Base-by-base conservation (phyloP, 1,139 yeast species). In the Ogataea hybrid region DNA sequence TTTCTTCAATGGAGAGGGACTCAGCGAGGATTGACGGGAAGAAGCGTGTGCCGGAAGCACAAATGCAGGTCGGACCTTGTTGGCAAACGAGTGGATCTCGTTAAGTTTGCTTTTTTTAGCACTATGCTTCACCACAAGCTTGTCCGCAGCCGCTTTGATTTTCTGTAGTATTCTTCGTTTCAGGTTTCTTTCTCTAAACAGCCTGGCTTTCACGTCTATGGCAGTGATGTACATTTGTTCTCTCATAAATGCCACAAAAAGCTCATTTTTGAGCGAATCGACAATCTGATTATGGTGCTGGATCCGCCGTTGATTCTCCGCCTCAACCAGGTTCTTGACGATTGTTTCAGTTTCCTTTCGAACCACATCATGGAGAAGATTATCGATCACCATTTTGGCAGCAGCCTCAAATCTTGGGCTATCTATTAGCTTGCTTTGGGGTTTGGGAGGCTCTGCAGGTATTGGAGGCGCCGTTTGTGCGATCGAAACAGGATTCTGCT, bases 231-330 rank as follows among this genome's bases (percentile, higher is more conserved):
- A 75, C 0, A 76, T 56, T 28, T 73, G 63, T 50, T 84, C 90
- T 29, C 74, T 69, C 35, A 85, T 52, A 53, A 85, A 81, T 1
- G 88, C 85, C 10, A 63, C 58, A 48, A 69, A 83, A 1, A 84
- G 59, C 31, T 79, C 82, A 2, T 59, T 56, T 1, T 81, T 56
- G 12, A 81, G 62, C 0, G 64, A 49, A 0, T 67, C 57, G 2
- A 81, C 59, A 0, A 72, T 48, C 4, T 51, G 41, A 2, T 49
- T 47, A 33, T 72, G 66, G 17, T 23, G 32, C 47, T 64, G 49
- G 44, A 64, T 65, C 23, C 51, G 50, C 17, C 50, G 51, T 3
- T 53, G 45, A 10, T 56, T 50, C 22, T 62, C 59, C 12, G 51
- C 48, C 2, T 55, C 53, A 2, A 66, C 44, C 3, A 67, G 39